phyloP scores from a whole-genome alignment of 2,329 filamentous ascomycete species.

The Trichoderma lentiforme region DNA sequence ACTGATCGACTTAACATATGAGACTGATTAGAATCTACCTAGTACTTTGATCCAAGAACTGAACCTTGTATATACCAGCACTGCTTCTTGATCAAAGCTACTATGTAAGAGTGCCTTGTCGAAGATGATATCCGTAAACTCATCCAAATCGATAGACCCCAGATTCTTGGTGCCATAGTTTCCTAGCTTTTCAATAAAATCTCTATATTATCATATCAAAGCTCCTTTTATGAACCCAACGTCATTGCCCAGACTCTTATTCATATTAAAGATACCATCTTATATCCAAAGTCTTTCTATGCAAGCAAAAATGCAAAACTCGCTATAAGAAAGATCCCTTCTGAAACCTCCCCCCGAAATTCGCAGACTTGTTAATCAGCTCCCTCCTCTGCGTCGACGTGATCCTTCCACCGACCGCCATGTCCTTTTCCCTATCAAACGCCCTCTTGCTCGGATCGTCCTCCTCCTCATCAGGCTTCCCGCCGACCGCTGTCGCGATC shows the following conservation, averaged over 20 bases:
- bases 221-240: background rate
- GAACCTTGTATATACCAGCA: background rate
- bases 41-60: too few species aligned
- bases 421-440: slow-evolving; percentile 93
- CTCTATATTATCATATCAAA: background rate
- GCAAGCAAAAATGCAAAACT: background rate
- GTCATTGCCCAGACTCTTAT: too few species aligned
- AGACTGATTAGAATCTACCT: too few species aligned
- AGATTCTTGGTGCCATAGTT: slow-evolving; percentile 18
- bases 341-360: slow-evolving; percentile 78
- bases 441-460: slow-evolving; percentile 87
- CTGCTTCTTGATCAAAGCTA: background rate
- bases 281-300: too few species aligned
- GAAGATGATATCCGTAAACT: slow-evolving; percentile 17
- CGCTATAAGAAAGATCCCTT: slow-evolving; percentile 63
- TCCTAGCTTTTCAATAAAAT: slow-evolving; percentile 17
- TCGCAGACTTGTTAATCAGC: slow-evolving; percentile 72
- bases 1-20: background rate
- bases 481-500: slow-evolving; percentile 53
- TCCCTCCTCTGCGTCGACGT: slow-evolving; percentile 72
- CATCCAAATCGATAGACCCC: slow-evolving; percentile 16
- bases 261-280: too few species aligned
- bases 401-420: slow-evolving; percentile 71
- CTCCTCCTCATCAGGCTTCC: slow-evolving; percentile 54
- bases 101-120: background rate